Evolutionary conservation across 169 alveolate genomes (phyloP).

Genomic region (Toxoplasma gondii): DNA sequence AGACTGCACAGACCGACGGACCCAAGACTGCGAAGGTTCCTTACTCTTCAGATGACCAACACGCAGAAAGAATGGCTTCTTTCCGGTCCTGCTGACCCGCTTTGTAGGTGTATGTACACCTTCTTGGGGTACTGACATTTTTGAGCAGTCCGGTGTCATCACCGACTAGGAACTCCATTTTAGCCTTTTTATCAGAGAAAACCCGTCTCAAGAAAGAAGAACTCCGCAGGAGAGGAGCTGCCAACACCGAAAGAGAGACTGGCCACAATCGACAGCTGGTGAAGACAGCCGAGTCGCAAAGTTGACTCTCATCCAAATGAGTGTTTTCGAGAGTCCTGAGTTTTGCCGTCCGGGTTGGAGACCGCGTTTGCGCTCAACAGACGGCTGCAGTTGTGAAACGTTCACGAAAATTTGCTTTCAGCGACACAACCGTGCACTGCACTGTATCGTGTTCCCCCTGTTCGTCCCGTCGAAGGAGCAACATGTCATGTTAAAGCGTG

Average conservation of each 20-base stretch:
- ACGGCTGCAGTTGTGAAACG: no score
- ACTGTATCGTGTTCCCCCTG: no score
- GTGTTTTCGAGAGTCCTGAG: no score
- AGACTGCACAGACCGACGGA: no score
- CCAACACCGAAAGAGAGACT: neutral
- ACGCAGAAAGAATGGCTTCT: neutral
- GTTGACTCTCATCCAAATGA: neutral
- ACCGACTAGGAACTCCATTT: constrained; percentile 64
- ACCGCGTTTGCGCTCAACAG: no score
- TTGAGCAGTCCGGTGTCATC: constrained; percentile 59
- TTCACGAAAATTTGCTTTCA: no score
- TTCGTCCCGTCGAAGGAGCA: no score
- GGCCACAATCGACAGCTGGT: neutral
- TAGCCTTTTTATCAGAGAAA: neutral
- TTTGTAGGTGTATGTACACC: constrained; percentile 25
- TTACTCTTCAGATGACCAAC: neutral
- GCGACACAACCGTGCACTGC: no score
- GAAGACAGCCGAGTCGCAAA: neutral
- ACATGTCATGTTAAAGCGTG: no score
- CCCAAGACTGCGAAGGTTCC: neutral
- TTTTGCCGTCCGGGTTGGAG: no score
- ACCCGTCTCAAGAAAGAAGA: neutral
- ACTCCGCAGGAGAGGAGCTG: neutral
- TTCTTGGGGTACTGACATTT: neutral
- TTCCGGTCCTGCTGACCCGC: constrained; percentile 13